Percentiles rank a stretch among this genome's conserved stretches.
Conservation (phyloP, 805 yeast genomes). For the Ogataea ramenticola region DNA sequence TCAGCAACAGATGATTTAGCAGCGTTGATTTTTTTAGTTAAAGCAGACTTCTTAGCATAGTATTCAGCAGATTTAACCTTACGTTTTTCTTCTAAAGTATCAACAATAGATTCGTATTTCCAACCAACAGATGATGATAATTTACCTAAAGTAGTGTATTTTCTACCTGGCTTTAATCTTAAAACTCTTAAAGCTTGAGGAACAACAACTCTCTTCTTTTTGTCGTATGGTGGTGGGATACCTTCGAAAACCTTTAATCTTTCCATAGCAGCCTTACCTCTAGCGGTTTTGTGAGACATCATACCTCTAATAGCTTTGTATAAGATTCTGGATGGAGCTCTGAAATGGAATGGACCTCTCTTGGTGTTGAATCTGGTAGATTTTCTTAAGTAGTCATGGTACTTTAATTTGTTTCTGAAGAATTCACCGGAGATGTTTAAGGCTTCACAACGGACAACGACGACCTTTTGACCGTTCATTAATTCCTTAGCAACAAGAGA, state of each 20-base stretch:
- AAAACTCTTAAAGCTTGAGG: slow-evolving; percentile 99
- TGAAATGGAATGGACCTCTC: slow-evolving; percentile 99
- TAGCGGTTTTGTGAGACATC: slow-evolving; percentile 99
- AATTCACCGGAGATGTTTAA: slow-evolving; percentile 99
- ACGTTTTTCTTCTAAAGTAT: slow-evolving; percentile 98
- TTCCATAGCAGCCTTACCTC: slow-evolving; percentile 99
- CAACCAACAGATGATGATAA: slow-evolving; percentile 96
- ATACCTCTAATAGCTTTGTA: slow-evolving; percentile 99
- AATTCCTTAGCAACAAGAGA: slow-evolving; percentile 97
- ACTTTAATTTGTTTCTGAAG: slow-evolving; percentile 99
- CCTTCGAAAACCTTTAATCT: slow-evolving; percentile 99
- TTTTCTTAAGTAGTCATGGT: slow-evolving; percentile 99
- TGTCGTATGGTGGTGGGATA: slow-evolving; percentile 99
- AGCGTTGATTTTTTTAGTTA: slow-evolving; percentile 82
- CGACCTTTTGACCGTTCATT: slow-evolving; percentile 96
- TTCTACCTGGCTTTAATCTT: slow-evolving; percentile 99
- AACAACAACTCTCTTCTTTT: slow-evolving; percentile 98
- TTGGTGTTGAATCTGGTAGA: slow-evolving; percentile 97
- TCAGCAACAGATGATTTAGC: slow-evolving; percentile 85
- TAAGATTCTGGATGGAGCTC: slow-evolving; percentile 99
- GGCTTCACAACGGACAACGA: slow-evolving; percentile 95
- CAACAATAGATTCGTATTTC: slow-evolving; percentile 98
- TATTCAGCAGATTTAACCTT: slow-evolving; percentile 98
- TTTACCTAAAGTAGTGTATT: slow-evolving; percentile 97
- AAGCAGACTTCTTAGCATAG: slow-evolving; percentile 98